Evolutionary conservation across 2,329 filamentous ascomycete genomes (phyloP).

Genomic region (Stemphylium lycopersici): DNA sequence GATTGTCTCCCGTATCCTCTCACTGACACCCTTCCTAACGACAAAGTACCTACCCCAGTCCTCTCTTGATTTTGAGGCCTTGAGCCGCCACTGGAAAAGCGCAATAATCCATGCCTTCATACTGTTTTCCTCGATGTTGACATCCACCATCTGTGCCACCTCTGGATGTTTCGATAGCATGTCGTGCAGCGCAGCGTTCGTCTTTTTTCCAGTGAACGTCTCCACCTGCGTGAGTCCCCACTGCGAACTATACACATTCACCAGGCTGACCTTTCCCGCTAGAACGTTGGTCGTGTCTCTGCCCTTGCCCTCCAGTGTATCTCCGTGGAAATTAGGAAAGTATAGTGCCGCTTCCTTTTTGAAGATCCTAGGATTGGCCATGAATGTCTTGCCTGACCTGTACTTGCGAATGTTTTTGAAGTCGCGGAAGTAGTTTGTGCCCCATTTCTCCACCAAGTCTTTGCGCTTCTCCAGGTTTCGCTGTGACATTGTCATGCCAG

Average conservation of each 20-base stretch:
- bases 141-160: slow-evolving; percentile 75
- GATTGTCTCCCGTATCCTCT: slow-evolving; percentile 64
- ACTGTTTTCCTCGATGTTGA: slow-evolving; percentile 86
- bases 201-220: slow-evolving; percentile 67
- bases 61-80: slow-evolving; percentile 54
- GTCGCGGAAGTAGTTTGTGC: slow-evolving; percentile 93
- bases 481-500: slow-evolving; percentile 39
- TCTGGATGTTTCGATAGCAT: slow-evolving; percentile 62
- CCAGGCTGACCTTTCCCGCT: slow-evolving; percentile 74
- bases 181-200: slow-evolving; percentile 73
- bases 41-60: slow-evolving; percentile 66
- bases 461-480: slow-evolving; percentile 74
- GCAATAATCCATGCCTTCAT: slow-evolving; percentile 65
- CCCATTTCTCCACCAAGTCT: slow-evolving; percentile 76
- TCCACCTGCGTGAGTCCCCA: slow-evolving; percentile 86
- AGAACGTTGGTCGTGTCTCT: slow-evolving; percentile 77
- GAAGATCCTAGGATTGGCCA: slow-evolving; percentile 84
- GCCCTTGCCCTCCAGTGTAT: slow-evolving; percentile 65
- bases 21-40: slow-evolving; percentile 62
- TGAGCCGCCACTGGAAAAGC: slow-evolving; percentile 59
- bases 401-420: slow-evolving; percentile 82
- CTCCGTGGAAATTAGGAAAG: slow-evolving; percentile 89
- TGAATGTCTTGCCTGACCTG: slow-evolving; percentile 86
- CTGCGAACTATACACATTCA: slow-evolving; percentile 78
- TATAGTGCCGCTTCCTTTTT: slow-evolving; percentile 80